Conservation (phyloP, 768 basidiomycete species). For the Boletellus sp. region DNA sequence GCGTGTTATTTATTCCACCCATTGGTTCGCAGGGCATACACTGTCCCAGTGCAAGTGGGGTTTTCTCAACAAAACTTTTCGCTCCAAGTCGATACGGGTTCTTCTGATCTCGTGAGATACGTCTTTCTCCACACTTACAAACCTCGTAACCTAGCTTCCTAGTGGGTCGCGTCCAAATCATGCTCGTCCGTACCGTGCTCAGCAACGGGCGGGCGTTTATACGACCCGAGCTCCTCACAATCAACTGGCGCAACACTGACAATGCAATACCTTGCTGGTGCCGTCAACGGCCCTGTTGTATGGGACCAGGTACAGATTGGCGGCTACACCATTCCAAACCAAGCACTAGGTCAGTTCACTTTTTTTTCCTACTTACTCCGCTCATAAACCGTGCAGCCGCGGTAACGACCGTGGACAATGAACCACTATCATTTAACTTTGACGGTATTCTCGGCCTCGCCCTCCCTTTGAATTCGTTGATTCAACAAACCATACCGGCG, state of each 20-base stretch:
- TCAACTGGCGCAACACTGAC: slow-evolving; percentile 42
- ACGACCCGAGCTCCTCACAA: slow-evolving; percentile 50
- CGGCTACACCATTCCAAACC: slow-evolving; percentile 57
- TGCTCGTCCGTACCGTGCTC: slow-evolving; percentile 56
- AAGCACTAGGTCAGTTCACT: slow-evolving; percentile 59
- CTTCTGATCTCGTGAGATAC: slow-evolving; percentile 66
- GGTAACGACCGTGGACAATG: slow-evolving; percentile 48
- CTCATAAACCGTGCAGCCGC: slow-evolving; percentile 44
- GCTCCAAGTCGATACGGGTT: slow-evolving; percentile 78
- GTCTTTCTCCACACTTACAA: neutral
- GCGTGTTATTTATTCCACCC: neutral
- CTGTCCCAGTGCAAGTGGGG: slow-evolving; percentile 57
- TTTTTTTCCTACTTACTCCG: neutral
- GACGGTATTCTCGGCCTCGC: slow-evolving; percentile 73
- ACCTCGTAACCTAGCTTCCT: slow-evolving; percentile 1
- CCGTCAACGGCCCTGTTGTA: slow-evolving; percentile 57
- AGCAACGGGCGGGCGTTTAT: slow-evolving; percentile 44
- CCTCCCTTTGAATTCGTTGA: slow-evolving; percentile 68
- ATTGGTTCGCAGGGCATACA: slow-evolving; percentile 52
- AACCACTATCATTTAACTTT: slow-evolving; percentile 56
- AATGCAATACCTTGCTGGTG: slow-evolving; percentile 60
- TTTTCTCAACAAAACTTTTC: slow-evolving; percentile 45
- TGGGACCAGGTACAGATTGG: slow-evolving; percentile 68
- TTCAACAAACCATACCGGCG: slow-evolving; percentile 49
- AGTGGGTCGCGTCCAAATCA: slow-evolving; percentile 75